A percentile compares a stretch with the other conserved stretches of the same genome.
phyloP scores from a whole-genome alignment of 768 basidiomycete species.

The Leccinum obscurum region DNA sequence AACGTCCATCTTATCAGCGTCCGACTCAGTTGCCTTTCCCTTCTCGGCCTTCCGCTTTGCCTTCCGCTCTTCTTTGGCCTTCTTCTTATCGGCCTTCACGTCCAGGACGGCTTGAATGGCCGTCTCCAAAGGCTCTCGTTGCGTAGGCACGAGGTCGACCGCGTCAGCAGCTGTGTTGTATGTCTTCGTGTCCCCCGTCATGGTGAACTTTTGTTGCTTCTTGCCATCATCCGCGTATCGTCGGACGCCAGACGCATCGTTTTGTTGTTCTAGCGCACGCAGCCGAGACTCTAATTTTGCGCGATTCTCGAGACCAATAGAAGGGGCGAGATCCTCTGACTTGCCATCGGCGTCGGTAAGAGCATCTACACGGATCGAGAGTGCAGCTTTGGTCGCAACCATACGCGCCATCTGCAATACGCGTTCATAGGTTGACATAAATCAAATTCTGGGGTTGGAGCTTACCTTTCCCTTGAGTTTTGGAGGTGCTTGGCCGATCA shows the following conservation, averaged over 20 bases:
- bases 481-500: constrained; percentile 95
- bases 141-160: constrained; percentile 81
- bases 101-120: constrained; percentile 77
- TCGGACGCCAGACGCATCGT: constrained; percentile 70
- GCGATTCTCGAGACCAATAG: constrained; percentile 91
- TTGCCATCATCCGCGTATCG: constrained; percentile 59
- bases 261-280: constrained; percentile 82
- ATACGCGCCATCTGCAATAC: constrained; percentile 89
- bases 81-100: constrained; percentile 85
- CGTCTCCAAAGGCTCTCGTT: constrained; percentile 73
- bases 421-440: constrained; percentile 4
- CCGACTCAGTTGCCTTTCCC: constrained; percentile 48
- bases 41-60: constrained; percentile 61
- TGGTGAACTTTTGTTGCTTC: constrained; percentile 80
- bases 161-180: constrained; percentile 90
- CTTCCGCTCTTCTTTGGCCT: constrained; percentile 73
- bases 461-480: constrained; percentile 95
- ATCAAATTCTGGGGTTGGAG: constrained; percentile 35
- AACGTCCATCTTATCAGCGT: constrained; percentile 45
- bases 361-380: constrained; percentile 97
- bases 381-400: constrained; percentile 97
- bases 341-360: constrained; percentile 91
- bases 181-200: constrained; percentile 71
- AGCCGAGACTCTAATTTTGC: constrained; percentile 94
- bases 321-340: constrained; percentile 75